These are phyloP conservation scores for Chalciporus chontae DNA, from an alignment of 768 basidiomycete species.

Conservation along the genomic window DNA sequence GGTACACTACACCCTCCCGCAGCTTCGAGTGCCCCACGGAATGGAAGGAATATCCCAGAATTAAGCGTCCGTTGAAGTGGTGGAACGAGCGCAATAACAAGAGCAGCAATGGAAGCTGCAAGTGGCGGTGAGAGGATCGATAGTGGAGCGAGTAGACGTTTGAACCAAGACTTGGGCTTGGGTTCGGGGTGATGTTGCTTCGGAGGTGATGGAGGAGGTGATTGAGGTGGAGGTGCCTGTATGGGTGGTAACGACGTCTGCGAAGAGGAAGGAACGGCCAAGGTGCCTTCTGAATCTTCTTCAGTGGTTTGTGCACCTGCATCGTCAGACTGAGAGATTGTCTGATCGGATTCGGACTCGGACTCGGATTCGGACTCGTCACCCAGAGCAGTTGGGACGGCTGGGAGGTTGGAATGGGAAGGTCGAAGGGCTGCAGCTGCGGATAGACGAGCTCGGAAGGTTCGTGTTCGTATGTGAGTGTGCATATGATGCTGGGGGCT, in stretches of 20 bases:
- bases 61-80: constrained; percentile 74
- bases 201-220: background rate
- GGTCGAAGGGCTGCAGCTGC: background rate
- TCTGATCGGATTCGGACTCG: background rate
- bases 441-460: background rate
- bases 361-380: constrained; percentile 27
- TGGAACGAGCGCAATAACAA: constrained; percentile 72
- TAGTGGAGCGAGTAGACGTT: background rate
- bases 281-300: constrained; percentile 22
- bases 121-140: constrained; percentile 88
- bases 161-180: background rate
- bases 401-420: constrained; percentile 17
- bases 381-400: constrained; percentile 19
- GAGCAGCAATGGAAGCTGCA: constrained; percentile 71
- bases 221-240: background rate
- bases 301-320: constrained; percentile 8
- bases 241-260: background rate
- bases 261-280: constrained; percentile 2
- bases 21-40: constrained; percentile 63
- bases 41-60: constrained; percentile 50
- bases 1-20: constrained; percentile 84
- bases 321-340: background rate
- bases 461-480: background rate
- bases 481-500: too few species aligned
- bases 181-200: background rate